A percentile compares a stretch with the other conserved stretches of the same genome.
Conservation (phyloP, 2,329 filamentous ascomycete genomes). For the Arthrobotrys pseudoclavata region DNA sequence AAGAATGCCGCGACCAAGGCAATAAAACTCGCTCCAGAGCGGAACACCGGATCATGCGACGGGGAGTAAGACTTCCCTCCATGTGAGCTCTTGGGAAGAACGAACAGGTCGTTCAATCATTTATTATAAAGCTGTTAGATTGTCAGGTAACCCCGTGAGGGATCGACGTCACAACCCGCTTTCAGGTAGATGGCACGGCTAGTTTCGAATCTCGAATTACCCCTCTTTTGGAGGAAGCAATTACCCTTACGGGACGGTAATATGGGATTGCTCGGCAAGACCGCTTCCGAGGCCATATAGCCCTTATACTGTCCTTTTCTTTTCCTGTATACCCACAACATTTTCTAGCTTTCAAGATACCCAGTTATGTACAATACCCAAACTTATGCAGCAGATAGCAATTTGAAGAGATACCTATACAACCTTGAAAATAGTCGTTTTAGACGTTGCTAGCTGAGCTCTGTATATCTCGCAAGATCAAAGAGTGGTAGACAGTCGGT, state of each 20-base stretch:
- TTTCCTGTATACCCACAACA: not conserved
- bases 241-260: too few relatives aligned
- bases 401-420: not conserved
- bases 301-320: not conserved
- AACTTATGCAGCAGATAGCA: not conserved
- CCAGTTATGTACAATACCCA: not conserved
- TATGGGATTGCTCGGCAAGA: not conserved
- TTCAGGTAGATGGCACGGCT: not conserved
- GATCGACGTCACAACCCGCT: not conserved
- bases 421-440: not conserved
- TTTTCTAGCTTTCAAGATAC: not conserved
- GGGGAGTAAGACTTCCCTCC: conserved; percentile 44
- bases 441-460: not conserved
- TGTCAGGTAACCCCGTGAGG: not conserved
- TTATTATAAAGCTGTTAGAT: not conserved
- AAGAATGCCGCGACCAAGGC: conserved; percentile 47
- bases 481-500: too few relatives aligned
- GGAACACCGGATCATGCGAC: conserved; percentile 33
- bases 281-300: not conserved
- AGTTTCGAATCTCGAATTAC: too few relatives aligned
- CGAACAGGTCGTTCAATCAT: not conserved
- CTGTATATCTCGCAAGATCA: not conserved
- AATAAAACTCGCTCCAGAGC: conserved; percentile 24
- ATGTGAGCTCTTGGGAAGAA: not conserved
- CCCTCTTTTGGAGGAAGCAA: too few relatives aligned